These are phyloP conservation scores for Candida sojae DNA, from an alignment of 1,139 yeast species.

Conservation along the genomic window DNA sequence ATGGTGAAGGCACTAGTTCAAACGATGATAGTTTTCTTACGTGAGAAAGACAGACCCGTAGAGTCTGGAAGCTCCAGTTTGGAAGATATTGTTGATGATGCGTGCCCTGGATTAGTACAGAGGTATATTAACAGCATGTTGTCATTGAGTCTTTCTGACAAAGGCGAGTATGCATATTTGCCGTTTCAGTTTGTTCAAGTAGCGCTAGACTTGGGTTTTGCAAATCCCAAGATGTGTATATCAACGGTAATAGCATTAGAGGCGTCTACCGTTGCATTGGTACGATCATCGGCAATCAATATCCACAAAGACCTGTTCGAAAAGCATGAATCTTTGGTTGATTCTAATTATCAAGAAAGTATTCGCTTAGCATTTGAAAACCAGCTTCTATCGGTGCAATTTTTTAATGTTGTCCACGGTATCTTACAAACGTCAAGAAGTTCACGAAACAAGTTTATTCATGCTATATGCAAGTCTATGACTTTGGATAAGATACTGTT, in stretches of 20 bases:
- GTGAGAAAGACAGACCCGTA: slow-evolving; percentile 38
- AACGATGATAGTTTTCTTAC: slow-evolving; percentile 55
- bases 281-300: slow-evolving; percentile 50
- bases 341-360: slow-evolving; percentile 65
- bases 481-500: slow-evolving; percentile 14
- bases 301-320: slow-evolving; percentile 59
- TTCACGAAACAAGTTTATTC: slow-evolving; percentile 49
- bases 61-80: neutral
- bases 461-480: slow-evolving; percentile 27
- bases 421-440: slow-evolving; percentile 37
- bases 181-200: slow-evolving; percentile 58
- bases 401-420: slow-evolving; percentile 35
- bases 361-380: slow-evolving; percentile 55
- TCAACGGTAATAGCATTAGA: slow-evolving; percentile 72
- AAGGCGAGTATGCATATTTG: slow-evolving; percentile 41
- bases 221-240: slow-evolving; percentile 70
- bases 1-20: slow-evolving; percentile 50
- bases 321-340: slow-evolving; percentile 71
- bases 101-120: slow-evolving; percentile 72
- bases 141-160: slow-evolving; percentile 47
- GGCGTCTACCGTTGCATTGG: slow-evolving; percentile 47
- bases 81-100: slow-evolving; percentile 51
- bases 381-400: slow-evolving; percentile 25
- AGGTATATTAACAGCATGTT: slow-evolving; percentile 55
- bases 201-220: slow-evolving; percentile 64